Base-by-base conservation (phyloP, 768 basidiomycete genomes). In the Hericium erinaceus region DNA sequence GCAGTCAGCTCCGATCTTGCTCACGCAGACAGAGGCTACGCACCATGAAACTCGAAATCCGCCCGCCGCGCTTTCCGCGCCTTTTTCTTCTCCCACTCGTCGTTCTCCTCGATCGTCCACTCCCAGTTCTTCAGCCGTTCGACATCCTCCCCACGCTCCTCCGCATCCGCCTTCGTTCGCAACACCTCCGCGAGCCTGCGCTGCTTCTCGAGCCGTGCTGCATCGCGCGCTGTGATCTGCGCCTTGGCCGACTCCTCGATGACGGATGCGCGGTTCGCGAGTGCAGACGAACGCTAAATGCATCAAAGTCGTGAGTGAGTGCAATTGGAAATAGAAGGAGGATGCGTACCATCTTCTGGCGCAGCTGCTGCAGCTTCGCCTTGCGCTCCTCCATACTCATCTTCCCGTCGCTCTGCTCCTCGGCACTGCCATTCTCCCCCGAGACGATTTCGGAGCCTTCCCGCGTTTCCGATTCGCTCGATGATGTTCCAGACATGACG, bases 71-170 rank as follows among this genome's bases (percentile, higher is more conserved):
- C 82, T 72, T 94, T 98, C 65, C 86, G 74, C 24, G 84, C 85
- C 63, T 81, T 70, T 69, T 94, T 92, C 77, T 89, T 89, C 75
- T 97, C 94, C 97, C 97, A 99, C 57, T 84, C 78, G 60, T 98
- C 93, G 67, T 94, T 95, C 72, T 98, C 92, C 73, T 98, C 92
- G 57, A 97, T 84, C 26, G 89, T 89, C 76, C 89, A 94, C 64
- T 92, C 90, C 93, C 93, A 98, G 66, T 93, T 92, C 79, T 91
- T 92, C 67, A 82, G 80, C 60, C 94, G 74, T 69, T 95, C 92
- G 6, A 92, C 75, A 67, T 98, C 95, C 69, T 93, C 92, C n/a
- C 94, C 95, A 0, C 81, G 77, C 54, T 92, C 94, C 70, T 91
- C 89, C 1, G 93, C 93, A 61, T 95, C 90, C 2, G 87, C 84